A percentile compares a stretch with the other conserved stretches of the same genome.
Evolutionary conservation across 495 filamentous ascomycete genomes (phyloP).

Genomic region (Glarea lozoyensis): DNA sequence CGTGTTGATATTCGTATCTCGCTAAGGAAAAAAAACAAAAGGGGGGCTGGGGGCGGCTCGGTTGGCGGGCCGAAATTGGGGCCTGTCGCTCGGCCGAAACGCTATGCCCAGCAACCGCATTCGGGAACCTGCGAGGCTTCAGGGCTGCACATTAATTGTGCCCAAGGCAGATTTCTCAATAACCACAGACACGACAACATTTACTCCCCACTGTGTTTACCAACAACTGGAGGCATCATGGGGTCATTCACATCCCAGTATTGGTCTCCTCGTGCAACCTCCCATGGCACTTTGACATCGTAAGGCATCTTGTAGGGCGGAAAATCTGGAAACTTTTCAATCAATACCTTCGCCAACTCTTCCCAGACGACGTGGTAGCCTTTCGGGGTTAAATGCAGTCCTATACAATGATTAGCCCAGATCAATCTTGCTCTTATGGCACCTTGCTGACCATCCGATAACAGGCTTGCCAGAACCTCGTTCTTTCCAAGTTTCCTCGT

Average conservation of each 20-base stretch:
- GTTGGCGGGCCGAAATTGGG: too few species aligned
- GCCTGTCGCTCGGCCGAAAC: too few species aligned
- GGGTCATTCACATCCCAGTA: conserved; percentile 19
- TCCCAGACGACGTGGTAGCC: conserved; percentile 52
- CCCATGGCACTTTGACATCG: conserved; percentile 11
- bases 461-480: conserved; percentile 27
- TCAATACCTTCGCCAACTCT: conserved; percentile 44
- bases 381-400: conserved; percentile 50
- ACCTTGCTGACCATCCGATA: conserved; percentile 44
- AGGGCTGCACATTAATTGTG: too few species aligned
- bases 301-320: conserved; percentile 37
- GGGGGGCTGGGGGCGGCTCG: too few species aligned
- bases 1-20: too few species aligned
- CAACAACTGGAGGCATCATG: too few species aligned
- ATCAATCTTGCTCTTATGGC: not conserved
- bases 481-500: conserved; percentile 40
- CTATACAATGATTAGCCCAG: conserved; percentile 25
- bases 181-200: too few species aligned
- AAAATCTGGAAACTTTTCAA: conserved; percentile 49
- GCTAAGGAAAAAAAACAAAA: too few species aligned
- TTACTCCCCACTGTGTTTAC: too few species aligned
- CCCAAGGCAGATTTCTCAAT: too few species aligned
- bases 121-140: too few species aligned
- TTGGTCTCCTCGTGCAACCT: conserved; percentile 9
- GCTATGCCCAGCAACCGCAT: too few species aligned